A percentile compares a stretch with the other conserved stretches of the same genome.
Conservation (phyloP, 495 filamentous ascomycete species). For the Aspergillus bridgeri region DNA sequence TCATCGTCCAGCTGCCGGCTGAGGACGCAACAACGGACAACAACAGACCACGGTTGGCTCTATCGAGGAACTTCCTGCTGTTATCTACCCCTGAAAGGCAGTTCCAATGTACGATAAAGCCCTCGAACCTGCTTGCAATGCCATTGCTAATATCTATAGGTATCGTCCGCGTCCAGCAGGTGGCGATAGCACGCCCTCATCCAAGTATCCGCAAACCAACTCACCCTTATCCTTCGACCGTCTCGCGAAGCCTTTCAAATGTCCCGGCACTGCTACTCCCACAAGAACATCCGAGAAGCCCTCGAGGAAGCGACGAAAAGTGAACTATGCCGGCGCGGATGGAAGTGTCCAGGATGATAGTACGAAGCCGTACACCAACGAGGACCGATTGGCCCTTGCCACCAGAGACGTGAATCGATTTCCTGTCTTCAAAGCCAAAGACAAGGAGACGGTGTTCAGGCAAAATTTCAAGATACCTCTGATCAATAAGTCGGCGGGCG, state of each 20-base stretch:
- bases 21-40: background rate
- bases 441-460: conserved; percentile 77
- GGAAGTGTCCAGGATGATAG: conserved; percentile 58
- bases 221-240: conserved; percentile 60
- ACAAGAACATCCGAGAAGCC: conserved; percentile 77
- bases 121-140: background rate
- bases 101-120: conserved; percentile 16
- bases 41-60: conserved; percentile 1
- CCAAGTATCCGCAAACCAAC: conserved; percentile 30
- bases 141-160: conserved; percentile 26
- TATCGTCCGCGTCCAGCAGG: conserved; percentile 39
- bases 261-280: conserved; percentile 74
- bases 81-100: background rate
- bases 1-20: background rate
- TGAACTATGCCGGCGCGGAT: conserved; percentile 85
- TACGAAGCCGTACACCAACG: conserved; percentile 84
- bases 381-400: conserved; percentile 79
- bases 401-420: conserved; percentile 88
- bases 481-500: conserved; percentile 68
- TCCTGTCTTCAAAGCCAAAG: conserved; percentile 83
- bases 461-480: conserved; percentile 83
- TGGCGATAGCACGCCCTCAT: conserved; percentile 32
- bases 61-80: background rate
- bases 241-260: conserved; percentile 86
- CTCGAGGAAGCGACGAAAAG: conserved; percentile 77